These are phyloP conservation scores for Tieghemostelium lacteum DNA, from an alignment of 78 protist species.

Conservation along the genomic window DNA sequence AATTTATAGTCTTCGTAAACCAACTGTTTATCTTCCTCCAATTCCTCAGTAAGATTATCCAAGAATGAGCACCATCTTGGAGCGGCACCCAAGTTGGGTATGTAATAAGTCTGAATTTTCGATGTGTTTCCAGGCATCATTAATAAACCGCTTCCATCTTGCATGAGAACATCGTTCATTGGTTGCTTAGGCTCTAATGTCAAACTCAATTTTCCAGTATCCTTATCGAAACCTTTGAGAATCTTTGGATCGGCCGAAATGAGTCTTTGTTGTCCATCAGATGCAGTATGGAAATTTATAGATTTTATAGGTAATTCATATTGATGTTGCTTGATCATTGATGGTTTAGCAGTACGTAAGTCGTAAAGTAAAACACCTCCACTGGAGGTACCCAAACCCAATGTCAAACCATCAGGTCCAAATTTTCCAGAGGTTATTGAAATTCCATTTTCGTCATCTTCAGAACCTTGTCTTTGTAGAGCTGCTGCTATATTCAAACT, in stretches of 20 bases:
- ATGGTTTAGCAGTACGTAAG: conserved; percentile 87
- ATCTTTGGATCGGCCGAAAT: conserved; percentile 82
- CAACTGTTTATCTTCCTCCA: conserved; percentile 85
- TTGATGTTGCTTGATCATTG: conserved; percentile 91
- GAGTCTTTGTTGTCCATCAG: conserved; percentile 42
- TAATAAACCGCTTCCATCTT: conserved; percentile 89
- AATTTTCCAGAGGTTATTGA: conserved; percentile 56
- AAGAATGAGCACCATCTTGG: conserved; percentile 98
- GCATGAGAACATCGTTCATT: conserved; percentile 69
- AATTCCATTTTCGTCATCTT: conserved; percentile 26
- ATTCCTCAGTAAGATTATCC: conserved; percentile 94
- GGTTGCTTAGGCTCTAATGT: conserved; percentile 89
- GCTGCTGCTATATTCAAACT: conserved; percentile 44
- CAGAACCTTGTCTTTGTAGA: conserved; percentile 3
- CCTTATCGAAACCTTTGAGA: conserved; percentile 88
- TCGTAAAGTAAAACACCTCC: conserved; percentile 94
- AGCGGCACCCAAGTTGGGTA: conserved; percentile 97
- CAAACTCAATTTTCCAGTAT: conserved; percentile 62
- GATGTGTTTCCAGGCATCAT: conserved; percentile 89
- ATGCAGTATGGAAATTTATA: conserved; percentile 78
- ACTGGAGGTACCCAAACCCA: conserved; percentile 91
- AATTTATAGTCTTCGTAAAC: conserved; percentile 96
- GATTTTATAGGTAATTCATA: conserved; percentile 86
- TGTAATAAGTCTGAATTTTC: conserved; percentile 88
- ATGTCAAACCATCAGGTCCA: conserved; percentile 81